Evolutionary conservation across 1,284 basidiomycete species (phyloP).

Genomic region (Stygiomarasmius scandens): DNA sequence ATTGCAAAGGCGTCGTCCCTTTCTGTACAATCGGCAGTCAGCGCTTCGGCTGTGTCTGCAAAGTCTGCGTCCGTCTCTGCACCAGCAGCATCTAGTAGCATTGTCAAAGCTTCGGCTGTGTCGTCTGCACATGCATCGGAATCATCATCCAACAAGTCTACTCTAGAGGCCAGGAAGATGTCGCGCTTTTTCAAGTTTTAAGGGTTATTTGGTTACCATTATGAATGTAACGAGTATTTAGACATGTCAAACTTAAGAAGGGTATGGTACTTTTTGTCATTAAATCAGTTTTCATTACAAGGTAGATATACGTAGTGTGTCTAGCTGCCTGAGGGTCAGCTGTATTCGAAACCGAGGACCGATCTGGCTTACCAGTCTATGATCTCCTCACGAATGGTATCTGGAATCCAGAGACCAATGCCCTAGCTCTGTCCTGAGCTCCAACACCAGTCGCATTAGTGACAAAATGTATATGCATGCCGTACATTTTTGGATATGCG

Average conservation of each 20-base stretch:
- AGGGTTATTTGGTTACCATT: not conserved
- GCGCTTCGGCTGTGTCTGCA: not conserved
- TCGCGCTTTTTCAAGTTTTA: conserved; percentile 14
- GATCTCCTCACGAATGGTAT: conserved; percentile 69
- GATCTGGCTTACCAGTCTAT: not conserved
- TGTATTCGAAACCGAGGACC: too few species aligned
- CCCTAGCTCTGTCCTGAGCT: conserved; percentile 84
- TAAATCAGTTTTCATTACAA: not conserved
- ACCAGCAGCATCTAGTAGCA: not conserved
- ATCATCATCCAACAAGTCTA: not conserved
- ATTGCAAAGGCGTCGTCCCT: too few species aligned
- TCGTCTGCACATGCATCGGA: not conserved
- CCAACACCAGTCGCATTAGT: conserved; percentile 84
- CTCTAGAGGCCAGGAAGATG: not conserved
- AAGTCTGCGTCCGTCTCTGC: not conserved
- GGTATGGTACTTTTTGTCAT: not conserved
- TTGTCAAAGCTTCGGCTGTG: not conserved
- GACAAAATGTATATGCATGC: conserved; percentile 91
- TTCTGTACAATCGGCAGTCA: too few species aligned
- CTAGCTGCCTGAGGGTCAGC: too few species aligned
- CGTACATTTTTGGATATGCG: conserved; percentile 80
- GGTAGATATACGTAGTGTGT: not conserved
- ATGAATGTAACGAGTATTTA: not conserved
- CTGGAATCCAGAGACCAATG: conserved; percentile 86
- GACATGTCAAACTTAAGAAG: not conserved